phyloP scores from a whole-genome alignment of 208 protist genomes.

The Herpetomonas muscarum region DNA sequence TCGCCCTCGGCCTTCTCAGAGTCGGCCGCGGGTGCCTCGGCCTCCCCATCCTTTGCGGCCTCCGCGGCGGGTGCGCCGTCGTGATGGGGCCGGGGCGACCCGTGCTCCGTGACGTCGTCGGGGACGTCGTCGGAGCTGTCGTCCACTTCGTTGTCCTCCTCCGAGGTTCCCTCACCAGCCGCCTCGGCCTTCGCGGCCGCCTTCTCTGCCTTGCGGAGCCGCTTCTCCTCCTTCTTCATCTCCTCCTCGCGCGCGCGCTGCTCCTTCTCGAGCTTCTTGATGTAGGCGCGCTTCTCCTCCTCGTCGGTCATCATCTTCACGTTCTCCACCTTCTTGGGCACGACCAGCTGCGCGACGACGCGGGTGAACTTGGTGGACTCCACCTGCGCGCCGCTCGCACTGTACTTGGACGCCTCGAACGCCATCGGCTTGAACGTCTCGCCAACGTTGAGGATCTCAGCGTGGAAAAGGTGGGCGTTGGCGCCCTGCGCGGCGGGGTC shows the following conservation, averaged over 20 bases:
- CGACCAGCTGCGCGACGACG: constrained; percentile 28
- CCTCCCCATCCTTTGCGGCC: background rate
- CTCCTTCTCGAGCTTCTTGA: constrained; percentile 26
- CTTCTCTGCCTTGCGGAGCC: constrained; percentile 18
- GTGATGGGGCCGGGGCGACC: background rate
- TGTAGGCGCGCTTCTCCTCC: constrained; percentile 16
- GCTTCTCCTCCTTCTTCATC: constrained; percentile 16
- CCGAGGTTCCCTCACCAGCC: constrained; percentile 2
- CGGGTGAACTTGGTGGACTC: constrained; percentile 26
- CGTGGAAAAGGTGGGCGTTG: constrained; percentile 20
- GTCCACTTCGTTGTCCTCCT: constrained; percentile 5
- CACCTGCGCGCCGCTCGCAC: constrained; percentile 25
- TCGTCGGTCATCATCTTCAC: constrained; percentile 7
- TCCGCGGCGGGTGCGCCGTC: background rate
- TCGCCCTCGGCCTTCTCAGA: background rate
- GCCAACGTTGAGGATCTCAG: constrained; percentile 37
- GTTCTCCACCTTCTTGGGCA: constrained; percentile 17
- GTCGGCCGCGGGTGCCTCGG: background rate
- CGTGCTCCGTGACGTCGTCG: background rate
- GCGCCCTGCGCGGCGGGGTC: constrained; percentile 2
- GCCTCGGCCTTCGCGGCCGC: constrained; percentile 12
- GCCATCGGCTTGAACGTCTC: constrained; percentile 29
- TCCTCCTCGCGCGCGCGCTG: too few relatives aligned
- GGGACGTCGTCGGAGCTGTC: background rate
- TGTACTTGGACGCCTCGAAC: constrained; percentile 27